Conservation (phyloP, 2,329 filamentous ascomycete genomes). For the Hypoxylon sp. region DNA sequence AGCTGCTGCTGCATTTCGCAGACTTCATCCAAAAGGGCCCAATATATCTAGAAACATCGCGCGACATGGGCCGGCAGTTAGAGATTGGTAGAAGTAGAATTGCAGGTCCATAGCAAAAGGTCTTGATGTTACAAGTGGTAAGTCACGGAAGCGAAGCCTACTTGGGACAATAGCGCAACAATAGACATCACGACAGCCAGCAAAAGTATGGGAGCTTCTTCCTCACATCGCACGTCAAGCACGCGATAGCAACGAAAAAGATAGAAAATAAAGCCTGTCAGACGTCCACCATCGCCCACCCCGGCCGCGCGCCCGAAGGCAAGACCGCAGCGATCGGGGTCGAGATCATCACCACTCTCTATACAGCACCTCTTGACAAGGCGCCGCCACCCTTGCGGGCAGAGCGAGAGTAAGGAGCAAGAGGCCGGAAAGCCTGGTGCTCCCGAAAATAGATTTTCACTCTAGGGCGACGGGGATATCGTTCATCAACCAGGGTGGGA, state of each 20-base stretch:
- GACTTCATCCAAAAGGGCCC: too few relatives aligned
- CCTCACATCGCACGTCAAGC: slow-evolving; percentile 63
- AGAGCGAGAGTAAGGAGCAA: slow-evolving; percentile 65
- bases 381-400: slow-evolving; percentile 72
- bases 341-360: slow-evolving; percentile 97
- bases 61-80: too few relatives aligned
- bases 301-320: slow-evolving; percentile 81
- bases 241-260: slow-evolving; percentile 69
- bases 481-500: slow-evolving; percentile 95
- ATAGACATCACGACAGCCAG: background rate
- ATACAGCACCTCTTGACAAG: slow-evolving; percentile 66
- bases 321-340: slow-evolving; percentile 74
- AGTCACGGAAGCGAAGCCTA: too few relatives aligned
- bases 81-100: too few relatives aligned
- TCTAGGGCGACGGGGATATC: slow-evolving; percentile 89
- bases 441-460: slow-evolving; percentile 73
- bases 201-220: slow-evolving; percentile 53
- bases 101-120: too few relatives aligned
- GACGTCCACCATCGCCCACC: slow-evolving; percentile 90
- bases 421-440: slow-evolving; percentile 57
- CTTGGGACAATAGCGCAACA: background rate
- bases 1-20: too few relatives aligned
- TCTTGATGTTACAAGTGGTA: too few relatives aligned
- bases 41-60: too few relatives aligned
- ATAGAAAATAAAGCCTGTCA: slow-evolving; percentile 75